Evolutionary conservation across 495 filamentous ascomycete species (phyloP), one percentile per base, ranked within the genome.

Genomic region (Penicillium salamii): DNA sequence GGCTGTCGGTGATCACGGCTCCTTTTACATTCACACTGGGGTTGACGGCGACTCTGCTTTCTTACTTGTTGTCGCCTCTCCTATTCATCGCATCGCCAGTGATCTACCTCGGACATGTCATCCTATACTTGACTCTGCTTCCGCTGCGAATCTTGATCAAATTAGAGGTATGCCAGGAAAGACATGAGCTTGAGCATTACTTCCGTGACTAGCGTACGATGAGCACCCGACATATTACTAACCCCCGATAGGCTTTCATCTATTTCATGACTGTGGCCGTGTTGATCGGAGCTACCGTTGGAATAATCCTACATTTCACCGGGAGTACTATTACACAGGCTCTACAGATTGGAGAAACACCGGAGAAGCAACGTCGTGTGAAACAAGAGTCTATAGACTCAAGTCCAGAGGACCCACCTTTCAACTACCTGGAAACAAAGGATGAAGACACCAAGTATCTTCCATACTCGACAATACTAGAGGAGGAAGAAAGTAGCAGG

Each of bases 91-190:
- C 70, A 21, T 55, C 70, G 15, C 78, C 82, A 29, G 63, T 81
- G 50, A 42, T 83, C 37, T 67, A 72, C 48, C 50, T 79, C 15
- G 65, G 63, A 20, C 61, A 56, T 32, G 64, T 59, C 28, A 42
- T 70, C 20, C 50, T 78, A 32, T 60, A 64, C 43, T 33, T 64
- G n/a, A 49, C 55, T 40, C 53, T 71, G 35, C 57, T 72, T 15
- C 74, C 75, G 8, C 46, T 76, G 20, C 70, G 53, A 32, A 49
- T 85, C 20, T 58, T 87, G 1, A 66, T 68, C 18, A 83, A 74
- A 61, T 75, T 88, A 44, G 84, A 90, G 82, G 87, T 88, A 77
- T 57, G 68, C 11, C 2, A 14, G 14, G 11, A n/a, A 12, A 34
- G 2, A 31, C 4, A 1, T 0, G 21, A 29, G 6, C 41, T 2